phyloP scores from a whole-genome alignment of 257 asterid species.

The Anisodus acutangulus region DNA sequence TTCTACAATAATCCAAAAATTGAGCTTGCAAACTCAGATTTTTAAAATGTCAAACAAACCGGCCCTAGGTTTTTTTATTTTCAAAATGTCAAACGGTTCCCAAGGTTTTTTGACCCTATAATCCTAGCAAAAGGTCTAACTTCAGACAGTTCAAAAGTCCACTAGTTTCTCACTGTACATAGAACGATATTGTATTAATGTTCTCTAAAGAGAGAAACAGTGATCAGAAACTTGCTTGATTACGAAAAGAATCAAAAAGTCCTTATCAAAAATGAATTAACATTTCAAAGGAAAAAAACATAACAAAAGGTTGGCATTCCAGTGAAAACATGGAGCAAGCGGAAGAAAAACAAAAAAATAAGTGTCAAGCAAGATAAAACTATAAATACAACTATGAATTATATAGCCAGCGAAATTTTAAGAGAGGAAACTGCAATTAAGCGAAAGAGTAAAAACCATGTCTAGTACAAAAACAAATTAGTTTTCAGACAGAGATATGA shows the following conservation, averaged over 20 bases:
- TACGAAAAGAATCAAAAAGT: neutral
- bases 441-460: neutral
- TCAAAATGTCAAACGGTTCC: neutral
- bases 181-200: neutral
- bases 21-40: neutral
- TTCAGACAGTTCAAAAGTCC: conserved; percentile 23
- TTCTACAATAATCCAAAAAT: neutral
- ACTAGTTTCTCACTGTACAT: neutral
- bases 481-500: neutral
- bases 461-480: neutral
- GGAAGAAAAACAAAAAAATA: neutral
- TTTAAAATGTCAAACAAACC: neutral
- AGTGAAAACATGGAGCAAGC: neutral
- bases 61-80: neutral
- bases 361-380: neutral
- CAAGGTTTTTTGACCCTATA: neutral
- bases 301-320: neutral
- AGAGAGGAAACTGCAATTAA: neutral
- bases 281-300: neutral
- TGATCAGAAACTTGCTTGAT: neutral
- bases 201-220: neutral
- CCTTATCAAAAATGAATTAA: neutral
- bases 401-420: neutral
- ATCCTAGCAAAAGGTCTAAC: neutral
- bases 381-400: neutral